phyloP scores from a whole-genome alignment of 2,329 filamentous ascomycete species.

The Gremmenia infestans region DNA sequence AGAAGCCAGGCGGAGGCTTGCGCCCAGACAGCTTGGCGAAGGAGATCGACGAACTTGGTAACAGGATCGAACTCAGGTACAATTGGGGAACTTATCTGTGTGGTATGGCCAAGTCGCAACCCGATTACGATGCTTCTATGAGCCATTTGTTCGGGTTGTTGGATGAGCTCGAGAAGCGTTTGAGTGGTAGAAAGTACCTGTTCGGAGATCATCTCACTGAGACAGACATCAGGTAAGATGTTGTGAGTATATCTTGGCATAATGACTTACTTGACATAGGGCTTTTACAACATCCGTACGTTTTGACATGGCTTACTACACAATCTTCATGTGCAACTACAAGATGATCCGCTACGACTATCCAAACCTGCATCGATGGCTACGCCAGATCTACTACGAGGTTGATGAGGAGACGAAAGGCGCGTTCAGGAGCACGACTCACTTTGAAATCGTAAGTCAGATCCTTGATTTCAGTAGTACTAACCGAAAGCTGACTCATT shows the following conservation, averaged over 20 bases:
- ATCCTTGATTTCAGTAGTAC: neutral
- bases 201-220: slow-evolving; percentile 62
- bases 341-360: slow-evolving; percentile 59
- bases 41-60: slow-evolving; percentile 38
- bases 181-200: slow-evolving; percentile 46
- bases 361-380: slow-evolving; percentile 63
- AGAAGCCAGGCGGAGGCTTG: neutral
- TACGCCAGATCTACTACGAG: slow-evolving; percentile 69
- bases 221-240: slow-evolving; percentile 48
- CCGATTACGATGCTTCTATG: slow-evolving; percentile 73
- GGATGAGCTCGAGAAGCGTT: slow-evolving; percentile 66
- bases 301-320: slow-evolving; percentile 62
- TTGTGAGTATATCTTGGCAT: neutral
- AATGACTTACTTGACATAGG: slow-evolving; percentile 29
- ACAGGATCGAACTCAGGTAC: slow-evolving; percentile 69
- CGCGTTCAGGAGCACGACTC: slow-evolving; percentile 63
- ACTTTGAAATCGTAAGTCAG: slow-evolving; percentile 43
- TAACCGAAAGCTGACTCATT: neutral
- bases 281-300: slow-evolving; percentile 61
- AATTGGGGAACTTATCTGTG: slow-evolving; percentile 67
- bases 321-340: slow-evolving; percentile 58
- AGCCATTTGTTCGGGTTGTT: slow-evolving; percentile 65
- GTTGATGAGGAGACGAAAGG: slow-evolving; percentile 35
- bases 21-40: neutral
- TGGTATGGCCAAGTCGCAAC: slow-evolving; percentile 77